Evolutionary conservation across 345 rosid species (phyloP), one percentile per base, ranked within the genome.

Genomic region (Salix brachista): DNA sequence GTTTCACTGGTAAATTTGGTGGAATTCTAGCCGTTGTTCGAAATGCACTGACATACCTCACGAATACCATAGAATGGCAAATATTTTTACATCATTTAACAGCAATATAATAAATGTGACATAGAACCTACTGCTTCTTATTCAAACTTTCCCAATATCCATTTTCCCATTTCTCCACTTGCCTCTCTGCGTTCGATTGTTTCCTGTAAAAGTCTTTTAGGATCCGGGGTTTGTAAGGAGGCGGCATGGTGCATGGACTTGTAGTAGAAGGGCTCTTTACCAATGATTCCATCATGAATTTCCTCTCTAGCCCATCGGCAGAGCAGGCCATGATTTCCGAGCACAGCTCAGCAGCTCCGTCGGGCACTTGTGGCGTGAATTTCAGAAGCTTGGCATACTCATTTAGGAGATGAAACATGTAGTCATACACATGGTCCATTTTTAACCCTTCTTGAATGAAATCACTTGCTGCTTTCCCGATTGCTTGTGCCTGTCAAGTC

Each of bases 141-240:
- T 67, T 67, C 3, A 56, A 60, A 28, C 8, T 77, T 30, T 73
- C 37, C 77, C 75, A 67, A 21, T 32, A 79, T 36, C 71, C 73
- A 69, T 30, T 67, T 73, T 82, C 84, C 88, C 84, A 82, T 69
- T 21, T 81, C 78, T 74, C 85, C 65, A 84, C 86, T 56, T 74
- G 46, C 73, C 74, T 79, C 16, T 54, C 52, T 5, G 34, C 67
- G 23, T 46, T 79, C 75, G 77, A 71, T 37, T 83, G 82, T 71
- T 76, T 86, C 75, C 81, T 54, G 39, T 74, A 26, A 12, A 86
- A 74, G 3, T 56, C 80, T 61, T 68, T 44, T 46, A 88, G 82
- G 8, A 65, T 83, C 5, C 11, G 42, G 44, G 79, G 79, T n/a
- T 74, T 78, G 71, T 74, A 74, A 5, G 84, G 84, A 10, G 84